Base-by-base conservation (phyloP, 2,329 filamentous ascomycete genomes). In the Hymenoscyphus albidus region DNA sequence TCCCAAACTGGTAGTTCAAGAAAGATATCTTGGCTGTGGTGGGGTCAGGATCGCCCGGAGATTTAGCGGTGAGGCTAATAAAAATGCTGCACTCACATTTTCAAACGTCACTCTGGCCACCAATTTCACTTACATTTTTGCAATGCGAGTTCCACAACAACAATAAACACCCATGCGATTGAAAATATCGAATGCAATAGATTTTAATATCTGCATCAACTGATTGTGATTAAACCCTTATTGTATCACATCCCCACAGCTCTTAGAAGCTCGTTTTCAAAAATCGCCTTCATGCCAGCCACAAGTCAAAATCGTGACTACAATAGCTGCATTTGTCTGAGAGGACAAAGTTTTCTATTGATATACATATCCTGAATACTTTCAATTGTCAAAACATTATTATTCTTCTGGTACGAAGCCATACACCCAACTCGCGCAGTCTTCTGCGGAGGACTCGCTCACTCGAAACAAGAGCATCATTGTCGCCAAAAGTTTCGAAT, bases 331-430 rank as follows among this genome's bases (percentile, higher is more conserved):
- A 67, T 69, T 65, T 70, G 72, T 69, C 67, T 67, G 42, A 67
- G 35, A 67, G 71, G 68, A 68, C 67, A 63, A 16, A 61, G 16
- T 18, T 71, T 71, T 54, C 67, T 73, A 61, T 61, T 74, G 40
- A 61, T 72, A 32, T 72, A 74, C 65, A 72, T 69, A 72, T 59
- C 63, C 35, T 57, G 55, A 57, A 57, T 57, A 57, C 35, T 16
- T 18, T 35, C 16, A 44, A 14, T 61, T 60, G 32, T 59, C 58
- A 58, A 62, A 39, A 7, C 42, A 32, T 22, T 7, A 61, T 48
- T 51, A 61, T 48, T 51, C 6, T 48, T 4, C 40, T 44, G 10
- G 18, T 38, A 22, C 27, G n/a, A 61, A 42, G 32, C 39, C 16
- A 14, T 65, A 40, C 27, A 57, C 27, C n/a, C 7, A 38, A 7